A percentile compares a stretch with the other conserved stretches of the same genome.
Conservation (phyloP, 139 green algal species). For the Axilococcus clingmanii region DNA sequence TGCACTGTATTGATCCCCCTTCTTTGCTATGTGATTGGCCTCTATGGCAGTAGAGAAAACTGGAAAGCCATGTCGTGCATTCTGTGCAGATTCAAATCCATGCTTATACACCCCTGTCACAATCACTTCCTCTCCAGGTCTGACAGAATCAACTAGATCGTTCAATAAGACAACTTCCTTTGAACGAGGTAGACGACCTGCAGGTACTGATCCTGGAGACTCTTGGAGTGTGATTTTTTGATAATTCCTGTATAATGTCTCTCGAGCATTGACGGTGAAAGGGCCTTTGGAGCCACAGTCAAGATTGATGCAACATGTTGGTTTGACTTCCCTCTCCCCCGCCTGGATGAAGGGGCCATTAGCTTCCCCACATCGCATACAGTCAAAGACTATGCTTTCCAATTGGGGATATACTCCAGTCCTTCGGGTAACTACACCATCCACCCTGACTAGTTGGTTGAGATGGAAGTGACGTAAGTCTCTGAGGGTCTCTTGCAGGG, state of each 20-base stretch:
- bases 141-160: slow-evolving; percentile 91
- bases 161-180: slow-evolving; percentile 96
- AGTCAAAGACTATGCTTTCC: slow-evolving; percentile 82
- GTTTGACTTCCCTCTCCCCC: slow-evolving; percentile 62
- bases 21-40: slow-evolving; percentile 75
- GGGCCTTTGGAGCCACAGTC: slow-evolving; percentile 86
- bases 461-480: slow-evolving; percentile 86
- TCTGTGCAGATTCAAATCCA: slow-evolving; percentile 79
- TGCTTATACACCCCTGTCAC: slow-evolving; percentile 90
- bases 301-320: slow-evolving; percentile 63
- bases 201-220: slow-evolving; percentile 78
- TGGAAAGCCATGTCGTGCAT: slow-evolving; percentile 87
- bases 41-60: slow-evolving; percentile 93
- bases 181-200: slow-evolving; percentile 86
- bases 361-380: slow-evolving; percentile 70
- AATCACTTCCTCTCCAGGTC: slow-evolving; percentile 91
- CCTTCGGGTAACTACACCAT: slow-evolving; percentile 89
- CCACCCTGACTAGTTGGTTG: slow-evolving; percentile 73
- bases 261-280: slow-evolving; percentile 73
- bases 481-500: slow-evolving; percentile 80
- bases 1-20: slow-evolving; percentile 59
- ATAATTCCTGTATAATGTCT: slow-evolving; percentile 98
- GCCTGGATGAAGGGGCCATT: slow-evolving; percentile 84
- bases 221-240: slow-evolving; percentile 99
- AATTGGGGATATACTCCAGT: slow-evolving; percentile 98